Conservation (phyloP, 1,284 basidiomycete genomes). For the Ceratorhiza oryzae-sativae region DNA sequence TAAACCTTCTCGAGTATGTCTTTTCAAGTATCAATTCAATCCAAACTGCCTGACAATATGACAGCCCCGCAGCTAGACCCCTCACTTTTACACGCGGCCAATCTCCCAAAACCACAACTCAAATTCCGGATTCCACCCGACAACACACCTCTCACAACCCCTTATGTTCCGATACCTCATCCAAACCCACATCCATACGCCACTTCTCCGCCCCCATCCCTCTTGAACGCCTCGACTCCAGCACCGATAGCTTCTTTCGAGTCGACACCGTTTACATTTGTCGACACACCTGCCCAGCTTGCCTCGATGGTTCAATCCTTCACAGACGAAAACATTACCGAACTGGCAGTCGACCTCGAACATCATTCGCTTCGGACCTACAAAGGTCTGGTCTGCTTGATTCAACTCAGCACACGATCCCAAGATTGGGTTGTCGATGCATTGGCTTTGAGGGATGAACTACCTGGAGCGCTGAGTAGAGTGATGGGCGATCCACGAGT, state of each 20-base stretch:
- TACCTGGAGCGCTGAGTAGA: conserved; percentile 69
- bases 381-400: conserved; percentile 88
- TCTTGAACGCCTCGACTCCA: conserved; percentile 57
- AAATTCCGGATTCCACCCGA: conserved; percentile 66
- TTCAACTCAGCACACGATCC: conserved; percentile 89
- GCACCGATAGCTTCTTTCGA: conserved; percentile 61
- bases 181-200: conserved; percentile 73
- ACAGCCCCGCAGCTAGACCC: conserved; percentile 47
- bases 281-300: conserved; percentile 68
- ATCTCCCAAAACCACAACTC: conserved; percentile 81
- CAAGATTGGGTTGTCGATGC: conserved; percentile 90
- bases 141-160: conserved; percentile 54
- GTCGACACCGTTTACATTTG: conserved; percentile 75
- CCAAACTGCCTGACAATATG: conserved; percentile 41
- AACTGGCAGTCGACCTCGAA: conserved; percentile 94
- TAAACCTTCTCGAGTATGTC: conserved; percentile 34
- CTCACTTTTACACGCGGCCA: conserved; percentile 68
- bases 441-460: conserved; percentile 75
- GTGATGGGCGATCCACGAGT: conserved; percentile 85
- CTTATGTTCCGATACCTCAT: conserved; percentile 54
- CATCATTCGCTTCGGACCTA: conserved; percentile 89
- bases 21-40: background rate
- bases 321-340: conserved; percentile 63
- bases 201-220: conserved; percentile 61
- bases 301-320: conserved; percentile 72